phyloP scores from a whole-genome alignment of 2,329 filamentous ascomycete species.

The Fusarium guadeloupense region DNA sequence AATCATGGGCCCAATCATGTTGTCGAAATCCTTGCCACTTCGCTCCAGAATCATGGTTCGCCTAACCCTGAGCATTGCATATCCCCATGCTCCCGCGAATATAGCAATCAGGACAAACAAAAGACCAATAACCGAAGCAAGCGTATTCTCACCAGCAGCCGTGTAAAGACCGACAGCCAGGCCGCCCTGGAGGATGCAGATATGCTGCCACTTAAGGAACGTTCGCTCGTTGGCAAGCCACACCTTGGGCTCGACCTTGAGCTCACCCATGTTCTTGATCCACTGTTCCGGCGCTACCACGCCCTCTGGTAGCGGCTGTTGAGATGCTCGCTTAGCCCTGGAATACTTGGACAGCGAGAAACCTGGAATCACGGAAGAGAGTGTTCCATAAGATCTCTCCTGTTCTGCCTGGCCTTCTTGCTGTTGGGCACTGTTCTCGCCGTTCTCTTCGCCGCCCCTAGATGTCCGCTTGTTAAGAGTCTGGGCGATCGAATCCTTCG shows the following conservation, averaged over 20 bases:
- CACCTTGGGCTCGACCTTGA: slow-evolving; percentile 96
- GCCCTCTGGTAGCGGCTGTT: slow-evolving; percentile 75
- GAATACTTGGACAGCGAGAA: slow-evolving; percentile 86
- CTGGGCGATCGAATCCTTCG: slow-evolving; percentile 48
- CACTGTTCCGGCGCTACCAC: slow-evolving; percentile 86
- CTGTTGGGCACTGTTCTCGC: slow-evolving; percentile 49
- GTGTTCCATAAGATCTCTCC: slow-evolving; percentile 59
- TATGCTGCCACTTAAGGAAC: slow-evolving; percentile 98
- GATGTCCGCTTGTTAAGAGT: slow-evolving; percentile 42
- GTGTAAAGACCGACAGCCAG: slow-evolving; percentile 89
- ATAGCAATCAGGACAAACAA: slow-evolving; percentile 83
- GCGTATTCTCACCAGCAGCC: slow-evolving; percentile 79
- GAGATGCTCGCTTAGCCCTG: slow-evolving; percentile 59
- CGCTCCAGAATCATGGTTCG: slow-evolving; percentile 82
- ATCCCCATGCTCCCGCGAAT: slow-evolving; percentile 89
- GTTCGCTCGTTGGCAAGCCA: slow-evolving; percentile 99
- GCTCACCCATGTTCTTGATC: slow-evolving; percentile 93
- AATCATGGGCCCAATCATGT: slow-evolving; percentile 82
- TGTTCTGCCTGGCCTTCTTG: slow-evolving; percentile 43
- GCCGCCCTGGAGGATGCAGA: slow-evolving; percentile 85
- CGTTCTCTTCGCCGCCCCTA: slow-evolving; percentile 48
- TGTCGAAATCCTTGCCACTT: slow-evolving; percentile 94
- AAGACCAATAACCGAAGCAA: slow-evolving; percentile 82
- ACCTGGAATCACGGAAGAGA: slow-evolving; percentile 80
- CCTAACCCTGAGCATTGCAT: slow-evolving; percentile 79